Conservation (phyloP, 208 protist species). For the Wallacemonas sp. region DNA sequence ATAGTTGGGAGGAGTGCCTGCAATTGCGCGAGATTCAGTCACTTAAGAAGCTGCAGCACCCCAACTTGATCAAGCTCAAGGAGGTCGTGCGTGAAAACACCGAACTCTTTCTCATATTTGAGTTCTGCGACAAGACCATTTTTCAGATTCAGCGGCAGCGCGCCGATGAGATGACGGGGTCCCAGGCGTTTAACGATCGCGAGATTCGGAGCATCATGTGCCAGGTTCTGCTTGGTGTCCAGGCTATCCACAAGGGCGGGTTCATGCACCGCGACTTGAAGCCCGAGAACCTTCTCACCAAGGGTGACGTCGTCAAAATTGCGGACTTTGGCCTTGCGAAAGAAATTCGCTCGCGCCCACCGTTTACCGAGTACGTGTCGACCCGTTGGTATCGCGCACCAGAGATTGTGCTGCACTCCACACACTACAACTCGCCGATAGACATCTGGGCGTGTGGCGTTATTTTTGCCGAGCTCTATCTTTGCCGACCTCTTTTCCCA, state of each 20-base stretch:
- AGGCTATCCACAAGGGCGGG: conserved; percentile 91
- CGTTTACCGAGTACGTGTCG: conserved; percentile 98
- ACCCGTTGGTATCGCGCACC: conserved; percentile 98
- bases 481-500: conserved; percentile 95
- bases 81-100: conserved; percentile 98
- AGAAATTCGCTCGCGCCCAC: conserved; percentile 95
- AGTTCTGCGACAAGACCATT: conserved; percentile 97
- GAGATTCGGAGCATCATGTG: conserved; percentile 96
- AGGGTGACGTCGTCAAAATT: conserved; percentile 94
- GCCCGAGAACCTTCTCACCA: conserved; percentile 92
- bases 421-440: conserved; percentile 97
- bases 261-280: conserved; percentile 96
- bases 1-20: conserved; percentile 98
- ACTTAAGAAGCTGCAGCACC: conserved; percentile 96
- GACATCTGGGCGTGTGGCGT: conserved; percentile 97
- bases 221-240: conserved; percentile 82
- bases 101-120: conserved; percentile 98
- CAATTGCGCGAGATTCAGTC: conserved; percentile 96
- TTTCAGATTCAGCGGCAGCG: conserved; percentile 95
- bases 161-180: conserved; percentile 69
- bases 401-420: conserved; percentile 97
- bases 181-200: conserved; percentile 92
- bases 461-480: conserved; percentile 96
- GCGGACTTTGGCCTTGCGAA: conserved; percentile 97
- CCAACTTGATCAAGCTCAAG: conserved; percentile 97